Evolutionary conservation across 1,139 yeast genomes (phyloP), one percentile per base, ranked within the genome.

Genomic region (Arxiozyma heterogenica): DNA sequence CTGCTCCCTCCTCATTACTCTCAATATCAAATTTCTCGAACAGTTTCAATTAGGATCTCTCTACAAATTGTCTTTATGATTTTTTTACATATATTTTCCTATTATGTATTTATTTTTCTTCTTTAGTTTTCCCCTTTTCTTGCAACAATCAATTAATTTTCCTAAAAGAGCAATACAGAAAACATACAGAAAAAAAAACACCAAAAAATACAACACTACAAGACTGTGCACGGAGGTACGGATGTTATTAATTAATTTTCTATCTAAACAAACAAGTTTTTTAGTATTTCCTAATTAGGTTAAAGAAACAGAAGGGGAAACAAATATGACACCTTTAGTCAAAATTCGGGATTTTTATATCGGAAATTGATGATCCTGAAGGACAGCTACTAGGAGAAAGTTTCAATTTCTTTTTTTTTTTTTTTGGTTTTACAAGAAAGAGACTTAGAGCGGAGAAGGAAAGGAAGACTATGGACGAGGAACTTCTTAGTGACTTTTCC

Each of bases 211-310:
- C 6, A 17, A 18, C 4, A 12, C 20, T 25, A 3, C 9, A 21
- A 41, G 48, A 46, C 48, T 46, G 48, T 20, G 34, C 20, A 7
- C 11, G 41, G 48, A 39, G 38, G 43, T 46, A n/a, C 22, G 49
- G 49, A 27, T 34, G 41, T 12, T n/a, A 1, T 6, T 9, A n/a
- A 23, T 44, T 25, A 25, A 12, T 34, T 18, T 30, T 46, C 21
- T 46, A 21, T 38, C 12, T 34, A 20, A 20, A 21, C 9, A 27
- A 27, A 27, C 5, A 11, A 11, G 9, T 27, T 27, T 27, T 27
- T 27, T 4, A 34, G 39, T 15, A 34, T 15, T 34, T 34, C 39
- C n/a, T 34, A 34, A 34, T 34, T 34, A 34, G 39, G n/a, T 15
- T 12, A 34, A 34, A 34, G 39, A 6, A 34, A 11, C n/a, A 34